Base-by-base conservation (phyloP, 2,329 filamentous ascomycete genomes). In the Sphaerulina vaccinii region DNA sequence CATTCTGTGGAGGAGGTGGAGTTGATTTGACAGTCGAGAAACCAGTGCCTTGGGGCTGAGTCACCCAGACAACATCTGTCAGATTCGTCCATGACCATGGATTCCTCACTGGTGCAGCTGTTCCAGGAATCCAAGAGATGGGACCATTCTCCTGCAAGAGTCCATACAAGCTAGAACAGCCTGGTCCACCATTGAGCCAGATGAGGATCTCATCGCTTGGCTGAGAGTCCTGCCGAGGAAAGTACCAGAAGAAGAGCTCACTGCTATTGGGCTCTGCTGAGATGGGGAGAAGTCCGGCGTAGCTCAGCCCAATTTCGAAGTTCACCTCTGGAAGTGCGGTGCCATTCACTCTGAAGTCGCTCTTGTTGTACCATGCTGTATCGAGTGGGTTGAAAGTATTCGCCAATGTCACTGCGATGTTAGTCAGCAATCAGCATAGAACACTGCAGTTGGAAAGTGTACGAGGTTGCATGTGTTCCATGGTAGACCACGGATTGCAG, bases 41-140 rank as follows among this genome's bases (percentile, higher is more conserved):
- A 3, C 75, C 75, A n/a, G 74, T 72, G 33, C 75, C 74, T 6
- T 79, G 70, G 3, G 77, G 77, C 55, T 79, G 76, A 44, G 75
- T 77, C 13, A 79, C 77, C 80, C 84, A 93, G 38, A 93, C 73
- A 62, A 90, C 80, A 68, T 90, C 90, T 48, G 87, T 87, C 33
- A 91, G 70, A 45, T 85, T 85, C 54, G 81, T 66, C 71, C 72
- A 76, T 19, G 70, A 68, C 67, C 69, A 76, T 0, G 71, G 68
- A 53, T 76, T 76, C 54, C 70, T 65, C 1, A 74, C 68, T 1
- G 73, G 68, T 15, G 62, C 50, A 62, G 65, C 52, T 9, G 67
- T 70, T 24, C 67, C 67, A 59, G 70, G 70, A 50, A 75, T 69
- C 74, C 74, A 76, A 1, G 70, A 65, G 43, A 75, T 60, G 2